Evolutionary conservation across 768 basidiomycete genomes (phyloP).

Genomic region (Suillus americanus): DNA sequence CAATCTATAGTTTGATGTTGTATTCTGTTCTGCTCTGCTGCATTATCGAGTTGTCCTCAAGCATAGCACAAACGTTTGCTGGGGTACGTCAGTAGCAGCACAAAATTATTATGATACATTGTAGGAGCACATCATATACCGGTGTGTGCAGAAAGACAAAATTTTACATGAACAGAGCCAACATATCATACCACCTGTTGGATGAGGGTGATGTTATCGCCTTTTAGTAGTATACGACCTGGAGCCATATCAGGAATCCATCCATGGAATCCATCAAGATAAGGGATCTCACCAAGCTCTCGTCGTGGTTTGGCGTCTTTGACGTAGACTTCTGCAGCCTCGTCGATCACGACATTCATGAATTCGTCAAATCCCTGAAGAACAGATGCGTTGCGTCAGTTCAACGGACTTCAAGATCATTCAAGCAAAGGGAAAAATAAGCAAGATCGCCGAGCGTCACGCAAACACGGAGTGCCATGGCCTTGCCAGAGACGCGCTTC

Average conservation of each 20-base stretch:
- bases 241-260: conserved; percentile 4
- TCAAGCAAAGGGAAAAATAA: conserved; percentile 9
- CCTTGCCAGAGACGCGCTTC: conserved; percentile 39
- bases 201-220: conserved; percentile 98
- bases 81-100: conserved; percentile 2
- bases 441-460: conserved; percentile 9
- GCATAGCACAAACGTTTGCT: not conserved
- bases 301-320: conserved; percentile 85
- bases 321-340: conserved; percentile 88
- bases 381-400: conserved; percentile 24
- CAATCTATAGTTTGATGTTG: conserved; percentile 57
- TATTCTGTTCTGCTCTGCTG: conserved; percentile 8
- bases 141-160: conserved; percentile 8
- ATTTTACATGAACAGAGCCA: conserved; percentile 13
- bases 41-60: not conserved
- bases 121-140: conserved; percentile 10
- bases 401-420: conserved; percentile 7
- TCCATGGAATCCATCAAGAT: conserved; percentile 9
- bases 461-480: conserved; percentile 21
- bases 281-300: conserved; percentile 68
- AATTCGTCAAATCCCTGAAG: conserved; percentile 96
- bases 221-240: conserved; percentile 96
- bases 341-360: conserved; percentile 97
- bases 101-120: conserved; percentile 23
- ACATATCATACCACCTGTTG: conserved; percentile 54